Base-by-base conservation (phyloP, 225 moss, liverwort and hornwort genomes). In the Sphagnum tenellum region DNA sequence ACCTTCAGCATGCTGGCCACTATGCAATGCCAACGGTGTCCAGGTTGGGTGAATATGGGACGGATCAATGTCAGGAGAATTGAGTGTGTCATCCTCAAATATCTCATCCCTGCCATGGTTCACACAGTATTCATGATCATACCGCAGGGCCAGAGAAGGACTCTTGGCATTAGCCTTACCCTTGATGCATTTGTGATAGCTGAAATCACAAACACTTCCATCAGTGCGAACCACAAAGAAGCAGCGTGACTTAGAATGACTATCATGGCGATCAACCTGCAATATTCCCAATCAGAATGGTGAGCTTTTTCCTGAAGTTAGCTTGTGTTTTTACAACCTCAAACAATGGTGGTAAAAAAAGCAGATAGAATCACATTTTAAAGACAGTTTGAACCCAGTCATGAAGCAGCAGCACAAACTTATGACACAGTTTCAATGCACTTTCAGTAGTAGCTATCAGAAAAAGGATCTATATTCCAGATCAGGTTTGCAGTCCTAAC, bases 181-280 rank as follows among this genome's bases (percentile, higher is more conserved):
- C 66, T 78, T 75, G 47, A 84, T 73, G 76, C 91, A 94, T 75
- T 91, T 94, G 47, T 69, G 89, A 69, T 83, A 89, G 4, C 89
- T 89, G 66, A 94, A 91, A 72, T 94, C 94, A 57, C 83, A 75
- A 12, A 73, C 48, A 45, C 83, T 80, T 46, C 68, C 78, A 65
- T 94, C 89, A 45, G 44, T 79, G 64, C 89, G 87, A 49, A 91
- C 79, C 57, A 94, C 73, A 64, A 81, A 86, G 69, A 94, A 94
- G 70, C 94, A 94, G 74, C 80, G 83, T 13, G 86, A 82, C 64
- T 49, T 51, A 47, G 66, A 63, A 73, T 81, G 70, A 47, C 75
- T 77, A 53, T 79, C 66, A 75, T 91, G 89, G 60, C 72, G 62
- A 67, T 91, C 89, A 48, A 94, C 89, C 94, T 94, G 85, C 73